Conservation (phyloP, 2,329 filamentous ascomycete species). For the Epichloe glyceriae region DNA sequence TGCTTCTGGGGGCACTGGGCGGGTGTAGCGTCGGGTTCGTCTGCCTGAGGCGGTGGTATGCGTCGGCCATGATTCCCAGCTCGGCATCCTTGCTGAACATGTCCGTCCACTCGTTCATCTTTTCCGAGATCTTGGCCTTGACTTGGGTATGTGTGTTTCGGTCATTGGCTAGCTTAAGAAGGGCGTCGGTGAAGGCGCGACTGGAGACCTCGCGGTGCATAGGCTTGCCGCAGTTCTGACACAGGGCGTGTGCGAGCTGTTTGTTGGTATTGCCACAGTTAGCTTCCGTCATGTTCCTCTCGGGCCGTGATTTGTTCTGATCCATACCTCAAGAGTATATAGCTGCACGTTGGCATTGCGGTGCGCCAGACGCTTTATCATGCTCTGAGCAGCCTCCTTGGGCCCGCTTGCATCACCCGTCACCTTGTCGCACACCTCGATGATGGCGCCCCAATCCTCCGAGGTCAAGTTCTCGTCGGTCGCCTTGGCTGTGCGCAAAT, state of each 20-base stretch:
- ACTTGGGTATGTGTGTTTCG: conserved; percentile 93
- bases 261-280: background rate
- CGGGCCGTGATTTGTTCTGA: background rate
- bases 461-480: conserved; percentile 96
- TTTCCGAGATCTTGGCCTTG: conserved; percentile 91
- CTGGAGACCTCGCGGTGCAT: conserved; percentile 86
- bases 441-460: conserved; percentile 55
- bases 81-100: conserved; percentile 87
- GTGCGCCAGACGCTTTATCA: conserved; percentile 86
- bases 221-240: conserved; percentile 76
- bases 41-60: conserved; percentile 75
- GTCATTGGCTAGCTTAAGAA: conserved; percentile 82
- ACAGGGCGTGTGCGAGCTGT: conserved; percentile 72
- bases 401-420: conserved; percentile 42
- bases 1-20: conserved; percentile 91
- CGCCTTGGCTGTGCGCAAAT: conserved; percentile 44
- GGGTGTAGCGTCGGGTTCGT: conserved; percentile 79
- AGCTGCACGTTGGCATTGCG: conserved; percentile 93
- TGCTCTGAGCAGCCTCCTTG: conserved; percentile 75
- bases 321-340: conserved; percentile 69
- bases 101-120: conserved; percentile 91
- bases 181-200: conserved; percentile 84
- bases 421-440: conserved; percentile 51
- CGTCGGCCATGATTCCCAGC: conserved; percentile 93
- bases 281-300: background rate